Evolutionary conservation across 1,284 basidiomycete species (phyloP), one percentile per base, ranked within the genome.

Genomic region (Apiotrichum mycotoxinovorans): DNA sequence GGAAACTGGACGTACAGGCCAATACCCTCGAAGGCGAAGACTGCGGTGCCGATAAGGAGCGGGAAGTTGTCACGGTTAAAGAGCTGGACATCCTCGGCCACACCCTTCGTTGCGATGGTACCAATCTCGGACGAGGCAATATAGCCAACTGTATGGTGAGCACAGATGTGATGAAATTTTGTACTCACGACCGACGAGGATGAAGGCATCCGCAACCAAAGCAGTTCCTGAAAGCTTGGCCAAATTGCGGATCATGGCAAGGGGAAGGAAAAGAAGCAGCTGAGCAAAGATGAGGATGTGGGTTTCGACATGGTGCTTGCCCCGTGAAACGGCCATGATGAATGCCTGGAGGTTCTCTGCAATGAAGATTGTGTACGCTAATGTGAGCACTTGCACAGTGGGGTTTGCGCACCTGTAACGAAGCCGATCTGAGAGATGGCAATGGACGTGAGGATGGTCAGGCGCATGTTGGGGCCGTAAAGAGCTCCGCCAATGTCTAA

Each of bases 21-120:
- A 65, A 98, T 91, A 18, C 95, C 95, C 77, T 98, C 96, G 65
- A 98, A 99, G 0, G 96, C 93, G 74, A 98, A 98, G 23, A 98
- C 95, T 4, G 95, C 95, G 18, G 96, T 98, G 25, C 91, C 96
- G 62, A 98, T 90, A 60, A 98, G 84, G 22, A 98, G 79, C 0
- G 95, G 87, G 80, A 93, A 98, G 62, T 89, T 86, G 68, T 85
- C 86, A 8, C 84, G 74, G 78, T 98, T 99, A 80, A 98, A 98
- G 75, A 91, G 66, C 64, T 85, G 82, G 40, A 98, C 84, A 59
- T 95, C 84, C 15, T 26, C 17, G n/a, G 90, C 88, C 17, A 89
- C 76, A 4, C 93, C 93, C 18, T 81, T 75, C 8, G 82, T 69
- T 0, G 80, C 80, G 57, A 96, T 83, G 30, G 88, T 80, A 0